These are phyloP conservation scores for Miscanthus sacchariflorus DNA, from an alignment of 202 grass and related monocot genomes.

Conservation along the genomic window DNA sequence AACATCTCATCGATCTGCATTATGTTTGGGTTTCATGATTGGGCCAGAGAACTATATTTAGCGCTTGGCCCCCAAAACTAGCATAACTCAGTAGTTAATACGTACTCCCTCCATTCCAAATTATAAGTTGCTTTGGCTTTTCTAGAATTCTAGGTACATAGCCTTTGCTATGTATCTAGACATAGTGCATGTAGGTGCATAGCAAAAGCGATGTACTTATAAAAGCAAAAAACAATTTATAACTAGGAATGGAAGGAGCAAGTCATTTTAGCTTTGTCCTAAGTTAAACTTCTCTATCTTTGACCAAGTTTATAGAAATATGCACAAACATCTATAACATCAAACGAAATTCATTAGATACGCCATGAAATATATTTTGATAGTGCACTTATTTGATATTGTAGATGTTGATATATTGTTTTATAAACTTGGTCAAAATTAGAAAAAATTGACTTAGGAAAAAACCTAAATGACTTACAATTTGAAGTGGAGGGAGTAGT, in stretches of 20 bases:
- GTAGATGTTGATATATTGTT: background rate
- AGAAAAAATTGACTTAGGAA: background rate
- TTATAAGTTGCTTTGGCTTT: background rate
- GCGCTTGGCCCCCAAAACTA: background rate
- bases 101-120: background rate
- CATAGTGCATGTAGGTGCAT: no score
- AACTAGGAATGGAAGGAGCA: background rate
- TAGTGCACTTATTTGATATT: background rate
- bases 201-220: background rate
- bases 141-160: background rate
- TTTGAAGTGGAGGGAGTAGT: background rate
- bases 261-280: background rate
- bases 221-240: background rate
- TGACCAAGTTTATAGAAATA: background rate
- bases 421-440: background rate
- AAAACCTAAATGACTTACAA: background rate
- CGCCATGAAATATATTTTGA: background rate
- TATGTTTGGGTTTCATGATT: constrained; percentile 11
- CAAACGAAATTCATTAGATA: background rate
- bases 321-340: background rate
- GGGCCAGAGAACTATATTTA: background rate
- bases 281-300: background rate
- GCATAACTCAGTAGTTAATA: background rate
- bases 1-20: background rate
- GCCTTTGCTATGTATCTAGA: background rate